Conservation (phyloP, 179 eudicot species). For the Spinacia oleracea region DNA sequence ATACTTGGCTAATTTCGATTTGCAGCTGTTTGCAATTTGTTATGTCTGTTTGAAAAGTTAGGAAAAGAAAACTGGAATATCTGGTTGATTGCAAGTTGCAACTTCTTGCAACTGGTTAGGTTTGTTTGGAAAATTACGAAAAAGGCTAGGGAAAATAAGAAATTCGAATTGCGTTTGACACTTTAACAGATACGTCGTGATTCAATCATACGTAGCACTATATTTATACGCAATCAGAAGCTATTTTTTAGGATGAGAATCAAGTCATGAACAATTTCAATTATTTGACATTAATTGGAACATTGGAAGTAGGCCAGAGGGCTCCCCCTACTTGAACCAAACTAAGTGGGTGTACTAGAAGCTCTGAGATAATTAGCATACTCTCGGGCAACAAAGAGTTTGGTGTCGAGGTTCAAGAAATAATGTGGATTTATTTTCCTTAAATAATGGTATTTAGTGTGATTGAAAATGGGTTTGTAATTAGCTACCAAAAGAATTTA, state of each 20-base stretch:
- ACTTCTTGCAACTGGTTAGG: slow-evolving; percentile 8
- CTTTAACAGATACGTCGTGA: slow-evolving; percentile 12
- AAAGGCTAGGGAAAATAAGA: neutral
- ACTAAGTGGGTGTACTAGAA: no score
- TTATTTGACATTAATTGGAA: neutral
- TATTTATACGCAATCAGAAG: neutral
- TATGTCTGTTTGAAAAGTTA: neutral
- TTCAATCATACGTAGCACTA: neutral
- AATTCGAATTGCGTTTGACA: neutral
- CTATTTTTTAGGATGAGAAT: slow-evolving; percentile 4
- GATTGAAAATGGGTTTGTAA: no score
- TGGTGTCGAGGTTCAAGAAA: slow-evolving; percentile 16
- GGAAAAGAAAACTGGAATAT: neutral
- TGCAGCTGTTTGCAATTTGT: slow-evolving; percentile 4
- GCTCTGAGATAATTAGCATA: slow-evolving; percentile 17
- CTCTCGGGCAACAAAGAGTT: neutral
- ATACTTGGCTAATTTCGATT: slow-evolving; percentile 2
- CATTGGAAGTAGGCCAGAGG: neutral
- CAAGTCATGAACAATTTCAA: slow-evolving; percentile 16
- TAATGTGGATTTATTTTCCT: no score
- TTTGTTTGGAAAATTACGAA: neutral
- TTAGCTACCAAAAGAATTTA: no score
- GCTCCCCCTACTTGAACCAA: no score
- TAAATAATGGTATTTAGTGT: neutral
- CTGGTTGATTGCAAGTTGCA: slow-evolving; percentile 7